phyloP scores from a whole-genome alignment of 2,329 filamentous ascomycete species.

The Ophiocordyceps camponoti-rufipedis region DNA sequence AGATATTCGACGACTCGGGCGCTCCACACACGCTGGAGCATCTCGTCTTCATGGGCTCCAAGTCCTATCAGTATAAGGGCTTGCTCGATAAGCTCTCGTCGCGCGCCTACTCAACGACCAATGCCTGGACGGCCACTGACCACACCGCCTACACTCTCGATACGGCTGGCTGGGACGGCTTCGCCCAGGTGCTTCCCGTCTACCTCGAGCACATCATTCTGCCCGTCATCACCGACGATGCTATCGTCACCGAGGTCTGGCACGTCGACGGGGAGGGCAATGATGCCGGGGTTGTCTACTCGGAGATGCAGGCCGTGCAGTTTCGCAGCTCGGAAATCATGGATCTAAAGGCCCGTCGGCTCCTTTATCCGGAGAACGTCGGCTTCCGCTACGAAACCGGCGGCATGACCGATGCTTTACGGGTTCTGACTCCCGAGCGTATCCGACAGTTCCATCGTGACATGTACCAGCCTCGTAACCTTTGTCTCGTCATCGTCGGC shows the following conservation, averaged over 20 bases:
- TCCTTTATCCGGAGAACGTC: slow-evolving; percentile 74
- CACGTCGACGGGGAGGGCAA: slow-evolving; percentile 87
- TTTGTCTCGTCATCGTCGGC: slow-evolving; percentile 82
- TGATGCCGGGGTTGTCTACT: slow-evolving; percentile 94
- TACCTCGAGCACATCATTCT: slow-evolving; percentile 90
- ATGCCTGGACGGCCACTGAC: slow-evolving; percentile 93
- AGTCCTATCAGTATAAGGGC: slow-evolving; percentile 85
- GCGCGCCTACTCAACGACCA: slow-evolving; percentile 81
- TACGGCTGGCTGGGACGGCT: slow-evolving; percentile 92
- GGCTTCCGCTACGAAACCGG: slow-evolving; percentile 98
- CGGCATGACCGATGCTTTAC: slow-evolving; percentile 82
- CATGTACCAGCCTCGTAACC: slow-evolving; percentile 96
- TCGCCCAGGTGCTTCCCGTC: slow-evolving; percentile 81
- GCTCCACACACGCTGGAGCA: slow-evolving; percentile 78
- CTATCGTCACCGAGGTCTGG: slow-evolving; percentile 88
- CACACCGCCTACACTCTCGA: slow-evolving; percentile 94
- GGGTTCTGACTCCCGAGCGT: slow-evolving; percentile 68
- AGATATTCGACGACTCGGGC: slow-evolving; percentile 94
- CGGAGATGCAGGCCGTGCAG: slow-evolving; percentile 94
- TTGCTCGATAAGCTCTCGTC: slow-evolving; percentile 88
- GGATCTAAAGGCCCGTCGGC: slow-evolving; percentile 60
- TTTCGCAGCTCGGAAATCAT: slow-evolving; percentile 74
- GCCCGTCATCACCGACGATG: slow-evolving; percentile 81
- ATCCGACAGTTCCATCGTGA: slow-evolving; percentile 89
- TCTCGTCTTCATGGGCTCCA: slow-evolving; percentile 77